Base-by-base conservation (phyloP, 1,139 yeast genomes). In the Saccharomyces hybrid region DNA sequence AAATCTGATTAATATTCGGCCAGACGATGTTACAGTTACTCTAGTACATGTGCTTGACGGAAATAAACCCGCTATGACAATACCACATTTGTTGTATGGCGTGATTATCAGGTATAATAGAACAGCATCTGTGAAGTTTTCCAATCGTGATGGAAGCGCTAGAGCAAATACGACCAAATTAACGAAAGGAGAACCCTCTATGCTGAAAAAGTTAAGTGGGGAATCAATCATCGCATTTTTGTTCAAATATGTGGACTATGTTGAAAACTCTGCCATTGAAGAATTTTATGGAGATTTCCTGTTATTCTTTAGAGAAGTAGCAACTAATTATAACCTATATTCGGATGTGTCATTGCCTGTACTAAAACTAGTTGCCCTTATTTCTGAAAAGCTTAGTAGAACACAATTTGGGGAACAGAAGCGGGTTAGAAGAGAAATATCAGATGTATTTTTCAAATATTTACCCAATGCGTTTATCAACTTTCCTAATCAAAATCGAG, bases 241-340 rank as follows among this genome's bases (percentile, higher is more conserved):
- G 38, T 76, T 82, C 6, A 73, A 72, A 0, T 90, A 90, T 65
- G 72, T 84, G 21, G 73, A 73, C 6, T 79, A 89, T 0, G 73
- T 91, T 48, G 95, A 88, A 58, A 78, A 78, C 58, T 96, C 89
- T 61, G 82, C 88, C 0, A 73, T 89, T 38, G 88, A 84, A 55
- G 97, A 90, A 56, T 77, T 88, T 27, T 89, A 91, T 84, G 69
- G 68, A 19, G 78, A 78, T 27, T 74, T 84, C 24, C 71, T 81
- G 48, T 71, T 69, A 5, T 89, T 88, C 62, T 74, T 87, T 59
- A 82, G 77, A 58, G 89, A 84, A 27, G 78, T 83, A 0, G 62
- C 76, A 47, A 70, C 78, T 12, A 81, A 82, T 62, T 69, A 78
- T 16, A 61, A 71, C n/a, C 65, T 73, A 2, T 88, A 81, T 66